Evolutionary conservation across 495 filamentous ascomycete genomes (phyloP).

Genomic region (Penicillium samsonianum): DNA sequence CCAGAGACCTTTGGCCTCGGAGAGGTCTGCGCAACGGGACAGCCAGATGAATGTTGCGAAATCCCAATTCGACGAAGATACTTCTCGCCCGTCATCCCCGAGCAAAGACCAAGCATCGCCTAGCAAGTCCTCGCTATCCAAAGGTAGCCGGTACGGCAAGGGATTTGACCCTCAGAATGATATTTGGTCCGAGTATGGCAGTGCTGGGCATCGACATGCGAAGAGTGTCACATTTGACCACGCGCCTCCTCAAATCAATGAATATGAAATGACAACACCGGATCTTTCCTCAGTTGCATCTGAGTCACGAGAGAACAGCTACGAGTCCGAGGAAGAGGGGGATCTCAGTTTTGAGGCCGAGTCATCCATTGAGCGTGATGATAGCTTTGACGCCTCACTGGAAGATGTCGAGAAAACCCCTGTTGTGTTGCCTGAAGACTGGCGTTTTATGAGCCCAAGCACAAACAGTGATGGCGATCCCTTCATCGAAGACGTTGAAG

Average conservation of each 20-base stretch:
- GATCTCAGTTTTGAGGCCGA: constrained; percentile 72
- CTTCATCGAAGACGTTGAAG: constrained; percentile 63
- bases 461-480: constrained; percentile 66
- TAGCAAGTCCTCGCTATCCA: constrained; percentile 79
- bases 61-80: constrained; percentile 35
- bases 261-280: constrained; percentile 97
- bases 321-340: constrained; percentile 77
- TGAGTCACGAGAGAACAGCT: constrained; percentile 86
- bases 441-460: constrained; percentile 75
- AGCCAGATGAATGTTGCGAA: constrained; percentile 61
- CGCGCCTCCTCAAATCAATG: constrained; percentile 89
- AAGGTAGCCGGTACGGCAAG: constrained; percentile 64
- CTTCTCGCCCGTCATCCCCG: constrained; percentile 56
- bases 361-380: constrained; percentile 69
- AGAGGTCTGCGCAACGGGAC: constrained; percentile 55
- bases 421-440: constrained; percentile 93
- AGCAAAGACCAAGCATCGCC: constrained; percentile 77
- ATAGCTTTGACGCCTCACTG: constrained; percentile 90
- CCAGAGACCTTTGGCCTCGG: constrained; percentile 73
- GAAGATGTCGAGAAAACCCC: constrained; percentile 97
- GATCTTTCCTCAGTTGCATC: constrained; percentile 87
- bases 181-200: constrained; percentile 64
- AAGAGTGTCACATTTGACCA: constrained; percentile 97
- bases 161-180: constrained; percentile 70
- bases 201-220: constrained; percentile 70